Evolutionary conservation across 805 yeast species (phyloP), one percentile per base, ranked within the genome.

Genomic region (Nakazawaea sp.): DNA sequence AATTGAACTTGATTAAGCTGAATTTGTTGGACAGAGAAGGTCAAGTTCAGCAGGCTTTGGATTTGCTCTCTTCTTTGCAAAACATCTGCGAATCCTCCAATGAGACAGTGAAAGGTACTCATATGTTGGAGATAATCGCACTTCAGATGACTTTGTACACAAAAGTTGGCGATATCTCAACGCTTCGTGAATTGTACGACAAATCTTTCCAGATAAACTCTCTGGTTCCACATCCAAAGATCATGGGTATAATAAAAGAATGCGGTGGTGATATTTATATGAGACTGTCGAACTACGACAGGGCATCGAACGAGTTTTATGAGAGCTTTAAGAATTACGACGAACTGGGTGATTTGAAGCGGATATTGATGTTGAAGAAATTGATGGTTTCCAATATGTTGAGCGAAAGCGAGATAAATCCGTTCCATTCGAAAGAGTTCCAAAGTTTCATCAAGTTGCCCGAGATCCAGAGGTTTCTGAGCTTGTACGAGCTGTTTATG

Each of bases 191-290:
- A 33, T 59, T 78, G 16, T 75, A 81, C 45, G 56, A 62, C 19
- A 60, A 72, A 42, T 64, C 80, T 0, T 45, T 61, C n/a, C 45
- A 55, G 5, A 61, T 78, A 16, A 68, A 72, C 6, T 63, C 78
- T 0, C 82, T 85, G 2, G 78, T 82, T 2, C 82, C 88, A 1
- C 94, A 86, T 49, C 88, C 94, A 1, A 64, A 70, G 33, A 76
- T 81, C 19, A 63, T 78, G 55, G 95, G 90, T 1, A 71, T 80
- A n/a, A 70, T 85, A 18, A 69, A 75, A 43, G 90, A 84, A 52
- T 78, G 86, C 45, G 85, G 87, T 0, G 95, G 88, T 2, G 70
- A 75, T 36, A 66, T 84, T 44, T 69, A 72, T 34, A 76, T 83
- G 68, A 64, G 71, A 42, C 69, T 72, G 33, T 70, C 69, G 11